Evolutionary conservation across 1,139 yeast species (phyloP).

Genomic region (Spencermartinsiella ligniputridi): DNA sequence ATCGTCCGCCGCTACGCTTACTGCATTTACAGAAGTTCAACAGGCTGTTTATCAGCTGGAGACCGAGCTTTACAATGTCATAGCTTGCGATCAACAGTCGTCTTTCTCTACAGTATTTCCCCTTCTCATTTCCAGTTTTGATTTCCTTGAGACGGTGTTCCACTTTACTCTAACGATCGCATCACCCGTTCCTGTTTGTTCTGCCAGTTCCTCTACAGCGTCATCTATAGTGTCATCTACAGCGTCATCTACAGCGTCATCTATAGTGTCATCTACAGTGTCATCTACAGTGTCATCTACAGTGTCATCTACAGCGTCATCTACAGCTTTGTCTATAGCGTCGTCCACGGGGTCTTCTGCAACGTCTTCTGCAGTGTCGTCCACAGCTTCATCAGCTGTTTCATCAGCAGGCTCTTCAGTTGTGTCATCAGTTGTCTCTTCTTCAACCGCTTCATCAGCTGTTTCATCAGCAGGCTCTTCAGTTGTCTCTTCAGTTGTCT

Average conservation of each 20-base stretch:
- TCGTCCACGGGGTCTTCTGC: too few species aligned
- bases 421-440: constrained; percentile 8
- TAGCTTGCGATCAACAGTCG: constrained; percentile 11
- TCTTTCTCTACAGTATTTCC: constrained; percentile 10
- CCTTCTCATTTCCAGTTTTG: constrained; percentile 14
- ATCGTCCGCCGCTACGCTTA: constrained; percentile 14
- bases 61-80: constrained; percentile 12
- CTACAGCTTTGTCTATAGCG: too few species aligned
- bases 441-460: constrained; percentile 4
- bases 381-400: constrained; percentile 2
- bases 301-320: too few species aligned
- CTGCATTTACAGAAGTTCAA: constrained; percentile 15
- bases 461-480: neutral
- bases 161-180: constrained; percentile 1
- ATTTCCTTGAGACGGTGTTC: constrained; percentile 6
- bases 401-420: constrained; percentile 9
- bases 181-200: constrained; percentile 6
- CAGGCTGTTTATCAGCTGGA: constrained; percentile 13
- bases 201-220: too few species aligned
- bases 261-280: too few species aligned
- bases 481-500: constrained; percentile 4
- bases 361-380: too few species aligned
- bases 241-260: too few species aligned
- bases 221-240: too few species aligned
- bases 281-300: too few species aligned